Conservation (phyloP, 208 protist species). For the Entamoeba dispar region DNA sequence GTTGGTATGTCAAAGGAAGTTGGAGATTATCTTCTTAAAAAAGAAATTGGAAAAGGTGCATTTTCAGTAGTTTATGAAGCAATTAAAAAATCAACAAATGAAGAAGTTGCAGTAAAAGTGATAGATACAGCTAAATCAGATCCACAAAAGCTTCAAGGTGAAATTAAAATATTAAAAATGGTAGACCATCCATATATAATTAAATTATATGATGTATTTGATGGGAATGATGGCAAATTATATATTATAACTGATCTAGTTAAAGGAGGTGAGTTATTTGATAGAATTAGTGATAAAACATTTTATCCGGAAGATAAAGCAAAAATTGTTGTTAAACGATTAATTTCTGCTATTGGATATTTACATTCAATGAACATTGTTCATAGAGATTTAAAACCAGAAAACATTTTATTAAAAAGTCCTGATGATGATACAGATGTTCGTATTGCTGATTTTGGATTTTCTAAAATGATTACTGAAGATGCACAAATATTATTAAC, state of each 20-base stretch:
- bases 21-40: too few relatives aligned
- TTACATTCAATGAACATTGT: not conserved
- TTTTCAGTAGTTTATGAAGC: not conserved
- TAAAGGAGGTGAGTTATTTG: not conserved
- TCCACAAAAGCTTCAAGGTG: not conserved
- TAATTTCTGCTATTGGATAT: not conserved
- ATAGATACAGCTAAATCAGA: not conserved
- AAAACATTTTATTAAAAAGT: not conserved
- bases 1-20: too few relatives aligned
- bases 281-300: not conserved
- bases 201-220: not conserved
- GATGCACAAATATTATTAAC: not conserved
- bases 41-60: not conserved
- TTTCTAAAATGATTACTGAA: not conserved
- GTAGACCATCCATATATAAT: not conserved
- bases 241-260: not conserved
- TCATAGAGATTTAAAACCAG: not conserved
- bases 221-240: not conserved
- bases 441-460: not conserved
- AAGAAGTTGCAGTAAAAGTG: not conserved
- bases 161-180: not conserved
- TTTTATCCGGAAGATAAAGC: not conserved
- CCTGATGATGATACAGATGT: not conserved
- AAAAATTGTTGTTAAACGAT: not conserved
- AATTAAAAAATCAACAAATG: not conserved